Evolutionary conservation across 495 filamentous ascomycete genomes (phyloP), one percentile per base, ranked within the genome.

Genomic region (Trichoderma virens): DNA sequence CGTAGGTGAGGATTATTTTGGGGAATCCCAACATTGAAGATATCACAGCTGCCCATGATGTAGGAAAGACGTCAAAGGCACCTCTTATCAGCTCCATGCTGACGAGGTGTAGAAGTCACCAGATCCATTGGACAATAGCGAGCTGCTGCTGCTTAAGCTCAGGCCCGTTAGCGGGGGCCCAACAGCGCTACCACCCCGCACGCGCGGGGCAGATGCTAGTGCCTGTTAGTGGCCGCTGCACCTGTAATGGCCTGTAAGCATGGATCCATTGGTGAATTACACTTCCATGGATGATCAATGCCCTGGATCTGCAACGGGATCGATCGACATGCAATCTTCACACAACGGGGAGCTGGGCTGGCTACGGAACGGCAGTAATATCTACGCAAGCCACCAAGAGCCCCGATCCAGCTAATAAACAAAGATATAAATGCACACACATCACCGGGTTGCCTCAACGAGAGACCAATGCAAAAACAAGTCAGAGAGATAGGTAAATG

Each of bases 1-100:
- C n/a, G n/a, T n/a, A n/a, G n/a, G n/a, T n/a, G 47, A 28, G 23
- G 23, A 56, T 8, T 28, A 16, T 56, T 16, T 28, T 1, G 14
- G 47, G 9, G 25, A 56, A 16, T 45, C 23, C 28, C 18, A 25
- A 6, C 4, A 47, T 23, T 47, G 16, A 20, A 9, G 20, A 9
- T 25, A 8, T 25, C 43, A 23, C 51, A 28, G 23, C 51, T 9
- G 11, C 13, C 25, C 11, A 56, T 56, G 51, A 56, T 56, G 51
- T 56, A 30, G 9, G 51, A 56, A 56, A 56, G 51, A 56, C 51
- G 51, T 56, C 51, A 56, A 56, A 56, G 51, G 51, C 25, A 14
- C 51, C 25, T 27, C 51, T 30, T 6, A 25, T 30, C 23, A 28
- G 51, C 51, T 56, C 41, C n/a, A 14, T 45, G 41, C 41, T 45